phyloP scores from a whole-genome alignment of 2,329 filamentous ascomycete species.

The Parastagonospora avenae region DNA sequence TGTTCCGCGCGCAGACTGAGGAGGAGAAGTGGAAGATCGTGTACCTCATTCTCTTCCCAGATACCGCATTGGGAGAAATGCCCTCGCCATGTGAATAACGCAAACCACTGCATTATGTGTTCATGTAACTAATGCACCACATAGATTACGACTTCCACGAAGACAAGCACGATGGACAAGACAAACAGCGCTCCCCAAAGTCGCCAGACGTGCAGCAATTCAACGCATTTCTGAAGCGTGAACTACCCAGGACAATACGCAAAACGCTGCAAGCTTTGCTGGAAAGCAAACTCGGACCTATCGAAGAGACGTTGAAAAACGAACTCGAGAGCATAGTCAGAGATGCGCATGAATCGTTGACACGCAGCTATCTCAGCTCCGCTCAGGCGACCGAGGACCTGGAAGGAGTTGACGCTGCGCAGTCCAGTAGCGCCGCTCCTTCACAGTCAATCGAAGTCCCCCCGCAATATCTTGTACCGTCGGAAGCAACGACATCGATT shows the following conservation, averaged over 20 bases:
- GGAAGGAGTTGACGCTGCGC: no score
- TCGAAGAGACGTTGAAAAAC: conserved; percentile 11
- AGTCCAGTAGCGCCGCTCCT: no score
- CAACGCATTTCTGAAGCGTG: conserved; percentile 9
- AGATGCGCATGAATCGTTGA: conserved; percentile 8
- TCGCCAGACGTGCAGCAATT: conserved; percentile 3
- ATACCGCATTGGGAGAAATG: conserved; percentile 1
- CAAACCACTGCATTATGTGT: no score
- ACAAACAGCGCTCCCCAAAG: conserved; percentile 2
- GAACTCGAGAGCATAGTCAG: conserved; percentile 7
- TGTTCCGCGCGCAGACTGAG: conserved; percentile 12
- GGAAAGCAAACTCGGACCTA: conserved; percentile 1
- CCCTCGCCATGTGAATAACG: conserved; percentile 7
- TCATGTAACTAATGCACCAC: conserved; percentile 2
- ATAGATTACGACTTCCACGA: background rate
- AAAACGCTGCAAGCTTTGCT: conserved; percentile 3
- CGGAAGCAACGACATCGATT: no score
- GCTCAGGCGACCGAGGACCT: no score
- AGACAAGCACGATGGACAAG: background rate
- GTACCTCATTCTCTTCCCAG: conserved; percentile 11
- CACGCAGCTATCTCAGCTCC: background rate
- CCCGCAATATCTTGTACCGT: no score
- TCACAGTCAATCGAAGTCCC: no score
- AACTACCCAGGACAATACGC: conserved; percentile 6
- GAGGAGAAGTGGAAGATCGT: conserved; percentile 13